These are phyloP conservation scores for Trypanosoma cruzi DNA, from an alignment of 208 protist species.

Conservation along the genomic window DNA sequence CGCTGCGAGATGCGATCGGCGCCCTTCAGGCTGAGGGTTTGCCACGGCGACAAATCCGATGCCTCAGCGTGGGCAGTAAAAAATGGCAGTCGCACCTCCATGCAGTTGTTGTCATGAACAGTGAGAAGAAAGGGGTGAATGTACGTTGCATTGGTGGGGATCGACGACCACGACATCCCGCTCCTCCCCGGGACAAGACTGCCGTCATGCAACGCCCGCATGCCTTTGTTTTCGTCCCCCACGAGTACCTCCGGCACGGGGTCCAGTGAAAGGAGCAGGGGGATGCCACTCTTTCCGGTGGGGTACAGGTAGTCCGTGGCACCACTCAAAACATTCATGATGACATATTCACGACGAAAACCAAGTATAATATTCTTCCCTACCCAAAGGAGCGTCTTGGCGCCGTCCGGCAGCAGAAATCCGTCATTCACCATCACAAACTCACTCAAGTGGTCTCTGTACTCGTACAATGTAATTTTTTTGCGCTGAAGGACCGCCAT, in stretches of 20 bases:
- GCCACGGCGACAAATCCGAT: conserved; percentile 21
- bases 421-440: conserved; percentile 32
- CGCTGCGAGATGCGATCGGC: conserved; percentile 41
- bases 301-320: conserved; percentile 25
- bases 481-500: conserved; percentile 59
- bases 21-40: conserved; percentile 22
- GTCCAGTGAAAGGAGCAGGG: conserved; percentile 57
- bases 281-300: conserved; percentile 17
- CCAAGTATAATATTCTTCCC: conserved; percentile 56
- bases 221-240: conserved; percentile 36
- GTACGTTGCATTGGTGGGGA: conserved; percentile 32
- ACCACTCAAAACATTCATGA: conserved; percentile 28
- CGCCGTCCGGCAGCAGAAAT: conserved; percentile 50
- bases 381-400: conserved; percentile 50
- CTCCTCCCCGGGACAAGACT: conserved; percentile 45
- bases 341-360: conserved; percentile 40
- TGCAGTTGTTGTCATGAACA: conserved; percentile 27
- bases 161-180: conserved; percentile 24
- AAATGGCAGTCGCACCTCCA: conserved; percentile 71
- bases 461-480: conserved; percentile 59
- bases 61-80: conserved; percentile 33
- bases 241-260: conserved; percentile 70
- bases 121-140: conserved; percentile 64
- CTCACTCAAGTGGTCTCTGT: conserved; percentile 22
- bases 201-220: conserved; percentile 63